Conservation (phyloP, 2,329 filamentous ascomycete genomes). For the Xylariaceae sp. region DNA sequence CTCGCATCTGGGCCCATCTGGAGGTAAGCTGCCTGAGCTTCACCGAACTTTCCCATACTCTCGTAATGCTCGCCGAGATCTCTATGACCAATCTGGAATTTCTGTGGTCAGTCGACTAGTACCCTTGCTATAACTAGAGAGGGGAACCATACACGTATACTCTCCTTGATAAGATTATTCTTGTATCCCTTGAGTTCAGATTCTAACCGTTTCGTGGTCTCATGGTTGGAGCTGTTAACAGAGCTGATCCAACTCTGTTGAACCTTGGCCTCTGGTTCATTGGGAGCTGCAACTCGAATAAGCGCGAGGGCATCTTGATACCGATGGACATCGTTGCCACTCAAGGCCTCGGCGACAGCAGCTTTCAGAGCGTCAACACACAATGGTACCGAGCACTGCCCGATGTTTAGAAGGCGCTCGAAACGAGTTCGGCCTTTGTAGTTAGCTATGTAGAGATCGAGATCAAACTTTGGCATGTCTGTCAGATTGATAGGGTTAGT, state of each 20-base stretch:
- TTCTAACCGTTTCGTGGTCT: constrained; percentile 73
- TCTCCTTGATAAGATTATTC: constrained; percentile 96
- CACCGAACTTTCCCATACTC: constrained; percentile 66
- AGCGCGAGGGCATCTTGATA: constrained; percentile 68
- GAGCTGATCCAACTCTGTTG: constrained; percentile 74
- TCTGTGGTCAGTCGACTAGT: not conserved
- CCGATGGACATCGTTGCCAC: constrained; percentile 65
- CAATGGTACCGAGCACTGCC: constrained; percentile 70
- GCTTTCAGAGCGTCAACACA: constrained; percentile 75
- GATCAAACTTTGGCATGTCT: constrained; percentile 84
- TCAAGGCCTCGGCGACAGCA: constrained; percentile 72
- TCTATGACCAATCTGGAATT: constrained; percentile 80
- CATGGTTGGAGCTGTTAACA: constrained; percentile 62
- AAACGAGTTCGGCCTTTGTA: constrained; percentile 79
- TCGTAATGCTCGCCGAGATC: constrained; percentile 85
- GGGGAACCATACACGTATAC: constrained; percentile 67
- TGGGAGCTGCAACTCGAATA: constrained; percentile 59
- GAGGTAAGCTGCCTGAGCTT: constrained; percentile 72
- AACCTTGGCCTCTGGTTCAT: constrained; percentile 61
- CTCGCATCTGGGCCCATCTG: constrained; percentile 91
- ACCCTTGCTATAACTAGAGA: not conserved
- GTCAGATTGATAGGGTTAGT: constrained; percentile 6
- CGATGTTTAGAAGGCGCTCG: constrained; percentile 78
- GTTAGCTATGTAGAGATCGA: constrained; percentile 86
- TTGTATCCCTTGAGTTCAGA: constrained; percentile 86